Conservation (phyloP, 2,329 filamentous ascomycete genomes). For the Exophiala alcalophila region DNA sequence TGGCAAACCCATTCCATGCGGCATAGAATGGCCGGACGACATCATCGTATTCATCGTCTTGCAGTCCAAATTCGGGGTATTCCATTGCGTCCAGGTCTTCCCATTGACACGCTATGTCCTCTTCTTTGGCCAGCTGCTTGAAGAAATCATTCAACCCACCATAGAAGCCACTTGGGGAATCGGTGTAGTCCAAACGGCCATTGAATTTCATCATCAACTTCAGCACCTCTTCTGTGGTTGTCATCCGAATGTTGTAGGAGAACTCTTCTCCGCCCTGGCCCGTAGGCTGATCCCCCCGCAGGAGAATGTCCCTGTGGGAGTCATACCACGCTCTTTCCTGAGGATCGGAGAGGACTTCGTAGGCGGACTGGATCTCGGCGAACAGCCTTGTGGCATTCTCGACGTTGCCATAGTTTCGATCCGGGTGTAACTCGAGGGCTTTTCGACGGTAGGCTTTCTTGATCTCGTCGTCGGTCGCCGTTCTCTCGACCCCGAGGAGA, state of each 20-base stretch:
- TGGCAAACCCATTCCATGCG: conserved; percentile 76
- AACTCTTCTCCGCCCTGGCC: conserved; percentile 51
- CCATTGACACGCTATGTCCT: conserved; percentile 70
- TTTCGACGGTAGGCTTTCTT: conserved; percentile 90
- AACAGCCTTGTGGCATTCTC: conserved; percentile 81
- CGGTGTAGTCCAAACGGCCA: conserved; percentile 72
- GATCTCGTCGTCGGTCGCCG: conserved; percentile 83
- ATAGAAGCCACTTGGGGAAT: conserved; percentile 80
- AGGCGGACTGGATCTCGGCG: conserved; percentile 87
- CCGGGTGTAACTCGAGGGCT: conserved; percentile 89
- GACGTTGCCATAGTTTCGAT: conserved; percentile 84
- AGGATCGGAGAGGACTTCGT: conserved; percentile 92
- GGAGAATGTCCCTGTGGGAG: conserved; percentile 81
- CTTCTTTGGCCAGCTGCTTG: conserved; percentile 74
- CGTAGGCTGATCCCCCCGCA: conserved; percentile 58
- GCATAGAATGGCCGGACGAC: conserved; percentile 78
- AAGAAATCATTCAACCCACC: conserved; percentile 75
- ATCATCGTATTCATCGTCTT: conserved; percentile 71
- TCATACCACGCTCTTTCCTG: conserved; percentile 98
- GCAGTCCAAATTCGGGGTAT: conserved; percentile 80
- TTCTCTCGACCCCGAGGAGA: conserved; percentile 68
- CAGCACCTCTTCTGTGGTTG: conserved; percentile 75
- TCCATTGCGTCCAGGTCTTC: conserved; percentile 58
- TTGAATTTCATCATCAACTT: conserved; percentile 77
- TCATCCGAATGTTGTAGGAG: conserved; percentile 69